phyloP scores from a whole-genome alignment of 108 stramenopile species.

The Aureococcus anophagefferens region DNA sequence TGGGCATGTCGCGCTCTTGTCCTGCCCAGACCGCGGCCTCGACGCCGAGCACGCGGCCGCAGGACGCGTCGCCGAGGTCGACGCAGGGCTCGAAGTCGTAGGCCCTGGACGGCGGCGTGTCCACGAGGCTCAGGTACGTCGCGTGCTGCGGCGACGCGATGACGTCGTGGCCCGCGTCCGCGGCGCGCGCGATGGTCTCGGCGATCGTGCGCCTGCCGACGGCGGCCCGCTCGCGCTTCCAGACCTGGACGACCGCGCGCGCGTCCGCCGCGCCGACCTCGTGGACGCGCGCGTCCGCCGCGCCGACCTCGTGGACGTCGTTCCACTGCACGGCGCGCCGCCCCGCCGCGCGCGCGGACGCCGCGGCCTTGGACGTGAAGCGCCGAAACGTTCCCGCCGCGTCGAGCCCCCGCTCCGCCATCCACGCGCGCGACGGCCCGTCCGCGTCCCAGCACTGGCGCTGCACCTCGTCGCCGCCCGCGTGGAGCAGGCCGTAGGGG shows the following conservation, averaged over 20 bases:
- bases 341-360: constrained; percentile 4
- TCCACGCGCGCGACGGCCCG: too few species aligned
- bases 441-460: too few species aligned
- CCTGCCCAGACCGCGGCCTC: constrained; percentile 53
- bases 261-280: constrained; percentile 25
- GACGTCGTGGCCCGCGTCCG: constrained; percentile 5
- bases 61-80: constrained; percentile 9
- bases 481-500: constrained; percentile 2
- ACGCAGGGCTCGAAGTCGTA: constrained; percentile 46
- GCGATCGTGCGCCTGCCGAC: too few species aligned
- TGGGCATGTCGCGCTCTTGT: too few species aligned
- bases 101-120: constrained; percentile 31
- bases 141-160: constrained; percentile 14
- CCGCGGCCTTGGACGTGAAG: constrained; percentile 12
- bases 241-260: constrained; percentile 43
- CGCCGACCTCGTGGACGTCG: constrained; percentile 60
- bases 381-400: constrained; percentile 9
- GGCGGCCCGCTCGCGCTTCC: too few species aligned
- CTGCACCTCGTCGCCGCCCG: too few species aligned
- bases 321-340: constrained; percentile 52
- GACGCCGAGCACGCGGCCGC: constrained; percentile 51
- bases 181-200: constrained; percentile 7
- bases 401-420: neutral
- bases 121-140: constrained; percentile 60
- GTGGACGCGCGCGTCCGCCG: too few species aligned